Evolutionary conservation across 495 filamentous ascomycete genomes (phyloP).

Genomic region (Penicillium roqueforti): DNA sequence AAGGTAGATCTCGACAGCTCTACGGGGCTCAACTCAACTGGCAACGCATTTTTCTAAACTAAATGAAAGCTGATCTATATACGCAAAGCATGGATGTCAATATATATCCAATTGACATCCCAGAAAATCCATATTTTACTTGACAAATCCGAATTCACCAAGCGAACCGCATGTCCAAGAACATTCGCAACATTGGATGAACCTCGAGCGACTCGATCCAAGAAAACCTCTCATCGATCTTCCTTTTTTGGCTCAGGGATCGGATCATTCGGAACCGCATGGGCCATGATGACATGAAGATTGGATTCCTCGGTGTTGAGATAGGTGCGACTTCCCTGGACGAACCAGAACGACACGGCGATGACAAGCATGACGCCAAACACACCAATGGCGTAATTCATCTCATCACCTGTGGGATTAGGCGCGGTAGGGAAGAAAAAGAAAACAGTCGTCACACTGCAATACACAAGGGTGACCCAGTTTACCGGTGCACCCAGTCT

Average conservation of each 20-base stretch:
- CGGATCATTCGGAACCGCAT: slow-evolving; percentile 25
- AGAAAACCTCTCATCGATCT: neutral
- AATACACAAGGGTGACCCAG: slow-evolving; percentile 40
- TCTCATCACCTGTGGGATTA: slow-evolving; percentile 36
- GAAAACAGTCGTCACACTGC: slow-evolving; percentile 40
- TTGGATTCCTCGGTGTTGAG: slow-evolving; percentile 37
- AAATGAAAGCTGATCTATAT: neutral
- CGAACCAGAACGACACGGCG: slow-evolving; percentile 39
- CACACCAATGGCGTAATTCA: slow-evolving; percentile 47
- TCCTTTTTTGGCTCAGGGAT: slow-evolving; percentile 13
- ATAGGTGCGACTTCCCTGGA: slow-evolving; percentile 34
- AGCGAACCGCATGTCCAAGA: neutral
- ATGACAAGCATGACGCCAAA: slow-evolving; percentile 47
- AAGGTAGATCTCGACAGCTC: neutral
- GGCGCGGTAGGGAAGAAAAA: slow-evolving; percentile 43
- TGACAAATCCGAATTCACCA: neutral
- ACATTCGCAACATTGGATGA: neutral
- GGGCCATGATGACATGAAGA: slow-evolving; percentile 34
- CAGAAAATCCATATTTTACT: too few relatives aligned
- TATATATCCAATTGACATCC: neutral
- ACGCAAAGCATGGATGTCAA: neutral
- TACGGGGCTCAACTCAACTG: neutral
- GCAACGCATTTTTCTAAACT: neutral
- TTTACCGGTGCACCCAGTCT: slow-evolving; percentile 30
- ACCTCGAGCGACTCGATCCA: neutral